These are phyloP conservation scores for Penicillium italicum DNA, from an alignment of 2,329 filamentous ascomycete genomes.

Conservation along the genomic window DNA sequence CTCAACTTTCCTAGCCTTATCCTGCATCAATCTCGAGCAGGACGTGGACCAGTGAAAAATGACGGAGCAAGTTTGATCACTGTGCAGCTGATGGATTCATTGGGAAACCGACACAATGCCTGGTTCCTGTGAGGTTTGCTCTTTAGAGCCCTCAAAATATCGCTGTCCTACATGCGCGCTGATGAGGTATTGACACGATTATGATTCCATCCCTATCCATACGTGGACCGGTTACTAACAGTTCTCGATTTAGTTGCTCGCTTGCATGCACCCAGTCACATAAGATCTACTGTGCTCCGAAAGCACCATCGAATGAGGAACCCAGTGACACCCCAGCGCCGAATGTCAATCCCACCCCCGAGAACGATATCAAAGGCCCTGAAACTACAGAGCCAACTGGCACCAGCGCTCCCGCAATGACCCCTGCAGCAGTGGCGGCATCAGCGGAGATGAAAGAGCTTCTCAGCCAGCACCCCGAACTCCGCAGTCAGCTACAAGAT, in stretches of 20 bases:
- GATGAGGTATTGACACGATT: slow-evolving; percentile 31
- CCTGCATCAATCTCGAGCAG: neutral
- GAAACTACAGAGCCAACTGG: slow-evolving; percentile 2
- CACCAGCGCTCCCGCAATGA: neutral
- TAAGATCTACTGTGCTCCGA: slow-evolving; percentile 43
- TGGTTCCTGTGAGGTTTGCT: slow-evolving; percentile 38
- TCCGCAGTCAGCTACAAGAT: slow-evolving; percentile 40
- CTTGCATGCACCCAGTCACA: slow-evolving; percentile 46
- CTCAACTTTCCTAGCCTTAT: neutral
- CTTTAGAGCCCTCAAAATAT: slow-evolving; percentile 37
- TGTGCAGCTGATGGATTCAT: slow-evolving; percentile 11
- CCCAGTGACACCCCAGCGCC: slow-evolving; percentile 10
- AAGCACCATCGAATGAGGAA: slow-evolving; percentile 19
- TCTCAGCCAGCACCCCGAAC: slow-evolving; percentile 37
- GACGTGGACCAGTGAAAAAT: slow-evolving; percentile 14
- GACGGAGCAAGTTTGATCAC: slow-evolving; percentile 12
- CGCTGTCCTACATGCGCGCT: slow-evolving; percentile 39
- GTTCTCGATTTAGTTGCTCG: slow-evolving; percentile 39
- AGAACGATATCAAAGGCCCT: slow-evolving; percentile 8
- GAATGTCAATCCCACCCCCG: slow-evolving; percentile 6
- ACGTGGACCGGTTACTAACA: neutral
- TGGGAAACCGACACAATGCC: slow-evolving; percentile 27
- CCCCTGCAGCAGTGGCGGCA: slow-evolving; percentile 20
- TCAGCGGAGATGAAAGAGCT: slow-evolving; percentile 38
- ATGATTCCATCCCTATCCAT: neutral